Evolutionary conservation across 2,329 filamentous ascomycete genomes (phyloP).

Genomic region (Neofusicoccum umdonicola): DNA sequence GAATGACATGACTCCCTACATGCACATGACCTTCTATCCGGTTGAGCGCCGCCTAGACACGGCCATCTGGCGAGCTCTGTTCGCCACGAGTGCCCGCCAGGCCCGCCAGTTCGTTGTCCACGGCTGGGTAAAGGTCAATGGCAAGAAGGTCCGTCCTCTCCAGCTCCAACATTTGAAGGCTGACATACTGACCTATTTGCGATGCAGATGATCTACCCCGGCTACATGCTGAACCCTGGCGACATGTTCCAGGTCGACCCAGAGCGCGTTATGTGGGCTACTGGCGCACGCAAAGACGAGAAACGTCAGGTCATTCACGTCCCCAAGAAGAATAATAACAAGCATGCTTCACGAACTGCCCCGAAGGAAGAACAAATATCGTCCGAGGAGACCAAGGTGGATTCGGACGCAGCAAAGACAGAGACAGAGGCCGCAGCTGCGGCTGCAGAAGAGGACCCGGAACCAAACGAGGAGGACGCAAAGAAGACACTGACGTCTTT

Average conservation of each 20-base stretch:
- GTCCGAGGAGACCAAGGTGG: conserved; percentile 42
- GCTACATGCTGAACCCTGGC: conserved; percentile 92
- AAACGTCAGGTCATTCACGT: conserved; percentile 9
- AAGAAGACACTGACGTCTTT: conserved; percentile 31
- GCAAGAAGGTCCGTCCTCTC: conserved; percentile 70
- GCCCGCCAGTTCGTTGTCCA: conserved; percentile 93
- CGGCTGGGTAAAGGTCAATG: conserved; percentile 92
- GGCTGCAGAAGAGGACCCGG: conserved; percentile 24
- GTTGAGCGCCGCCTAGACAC: conserved; percentile 88
- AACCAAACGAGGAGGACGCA: conserved; percentile 19
- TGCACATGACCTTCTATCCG: conserved; percentile 93
- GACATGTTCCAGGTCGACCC: conserved; percentile 97
- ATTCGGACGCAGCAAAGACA: conserved; percentile 52
- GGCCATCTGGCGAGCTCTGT: conserved; percentile 90
- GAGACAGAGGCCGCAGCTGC: conserved; percentile 30
- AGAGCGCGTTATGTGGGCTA: conserved; percentile 83
- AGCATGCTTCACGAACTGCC: conserved; percentile 21
- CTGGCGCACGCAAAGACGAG: conserved; percentile 66
- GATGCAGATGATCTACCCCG: conserved; percentile 79
- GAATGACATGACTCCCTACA: conserved; percentile 70
- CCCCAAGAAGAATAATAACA: conserved; percentile 23
- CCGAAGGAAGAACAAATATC: background rate
- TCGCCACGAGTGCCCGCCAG: conserved; percentile 89
- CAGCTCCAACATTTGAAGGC: conserved; percentile 18
- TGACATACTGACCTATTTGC: background rate